Percentiles rank a stretch among this genome's conserved stretches.
Conservation (phyloP, 331 rosid genomes). For the Quercus phellos region DNA sequence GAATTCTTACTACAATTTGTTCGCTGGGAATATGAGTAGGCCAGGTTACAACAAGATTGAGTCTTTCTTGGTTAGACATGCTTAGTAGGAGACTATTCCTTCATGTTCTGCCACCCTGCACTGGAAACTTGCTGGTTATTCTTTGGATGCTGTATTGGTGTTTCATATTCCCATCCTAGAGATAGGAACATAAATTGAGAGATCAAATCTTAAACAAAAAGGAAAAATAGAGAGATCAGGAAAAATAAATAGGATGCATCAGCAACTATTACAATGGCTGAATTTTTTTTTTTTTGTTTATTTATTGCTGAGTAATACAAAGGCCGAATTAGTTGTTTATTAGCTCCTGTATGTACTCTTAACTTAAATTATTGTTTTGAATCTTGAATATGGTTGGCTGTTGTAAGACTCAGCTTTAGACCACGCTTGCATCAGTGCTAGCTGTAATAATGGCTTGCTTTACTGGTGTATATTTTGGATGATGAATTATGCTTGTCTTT, state of each 20-base stretch:
- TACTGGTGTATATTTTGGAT: conserved; percentile 16
- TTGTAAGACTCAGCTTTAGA: neutral
- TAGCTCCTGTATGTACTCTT: neutral
- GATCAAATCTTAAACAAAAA: too few species aligned
- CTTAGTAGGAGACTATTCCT: neutral
- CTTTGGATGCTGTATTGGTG: neutral
- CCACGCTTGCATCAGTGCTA: neutral
- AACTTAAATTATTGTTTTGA: neutral
- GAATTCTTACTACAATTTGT: neutral
- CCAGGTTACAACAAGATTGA: neutral
- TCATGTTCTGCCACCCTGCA: neutral
- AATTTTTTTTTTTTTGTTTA: neutral
- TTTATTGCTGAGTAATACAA: neutral
- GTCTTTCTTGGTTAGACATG: neutral
- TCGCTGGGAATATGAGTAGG: neutral
- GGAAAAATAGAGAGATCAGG: neutral
- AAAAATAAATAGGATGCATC: neutral
- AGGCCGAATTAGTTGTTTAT: neutral
- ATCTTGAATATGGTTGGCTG: neutral
- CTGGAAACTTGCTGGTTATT: neutral
- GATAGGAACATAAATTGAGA: neutral
- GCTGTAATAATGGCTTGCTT: neutral
- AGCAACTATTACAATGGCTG: neutral
- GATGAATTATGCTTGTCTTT: conserved; percentile 1
- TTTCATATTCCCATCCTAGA: neutral